These are phyloP conservation scores for Aspergillus sp. DNA, from an alignment of 2,329 filamentous ascomycete species.

Conservation along the genomic window DNA sequence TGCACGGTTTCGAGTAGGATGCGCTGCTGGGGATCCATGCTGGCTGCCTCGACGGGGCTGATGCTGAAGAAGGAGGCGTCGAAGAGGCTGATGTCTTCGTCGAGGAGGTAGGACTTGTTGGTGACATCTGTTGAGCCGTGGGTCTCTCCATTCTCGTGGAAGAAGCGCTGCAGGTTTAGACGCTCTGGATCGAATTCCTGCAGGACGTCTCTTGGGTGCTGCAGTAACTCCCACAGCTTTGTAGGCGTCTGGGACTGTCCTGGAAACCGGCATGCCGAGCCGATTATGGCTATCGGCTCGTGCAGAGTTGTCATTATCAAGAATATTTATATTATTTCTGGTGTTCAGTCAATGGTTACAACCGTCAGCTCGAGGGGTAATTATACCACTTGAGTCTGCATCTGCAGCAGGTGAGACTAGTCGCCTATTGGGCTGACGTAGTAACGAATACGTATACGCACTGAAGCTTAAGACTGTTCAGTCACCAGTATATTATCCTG, in stretches of 20 bases:
- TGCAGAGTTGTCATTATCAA: background rate
- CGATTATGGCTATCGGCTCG: background rate
- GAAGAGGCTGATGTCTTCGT: constrained; percentile 10
- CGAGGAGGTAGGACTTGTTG: background rate
- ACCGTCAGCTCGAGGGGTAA: too few species aligned
- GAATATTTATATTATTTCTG: too few species aligned
- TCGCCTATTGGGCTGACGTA: too few species aligned
- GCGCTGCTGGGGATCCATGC: constrained; percentile 28
- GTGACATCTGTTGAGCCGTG: background rate
- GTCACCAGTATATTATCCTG: too few species aligned
- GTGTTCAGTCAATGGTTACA: too few species aligned
- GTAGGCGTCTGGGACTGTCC: background rate
- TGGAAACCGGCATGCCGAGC: background rate
- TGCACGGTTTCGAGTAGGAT: constrained; percentile 26
- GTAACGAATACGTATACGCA: too few species aligned
- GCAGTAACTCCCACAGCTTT: background rate
- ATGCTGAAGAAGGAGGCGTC: constrained; percentile 24
- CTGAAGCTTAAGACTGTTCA: too few species aligned
- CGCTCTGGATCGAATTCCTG: background rate
- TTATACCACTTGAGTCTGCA: too few species aligned
- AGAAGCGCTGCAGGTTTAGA: background rate
- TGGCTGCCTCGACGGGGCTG: constrained; percentile 18
- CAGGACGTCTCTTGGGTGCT: background rate
- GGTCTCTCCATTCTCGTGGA: background rate
- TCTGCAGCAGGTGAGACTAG: too few species aligned